These are phyloP conservation scores for Elsinoe fawcettii DNA, from an alignment of 2,329 filamentous ascomycete genomes.

Conservation along the genomic window DNA sequence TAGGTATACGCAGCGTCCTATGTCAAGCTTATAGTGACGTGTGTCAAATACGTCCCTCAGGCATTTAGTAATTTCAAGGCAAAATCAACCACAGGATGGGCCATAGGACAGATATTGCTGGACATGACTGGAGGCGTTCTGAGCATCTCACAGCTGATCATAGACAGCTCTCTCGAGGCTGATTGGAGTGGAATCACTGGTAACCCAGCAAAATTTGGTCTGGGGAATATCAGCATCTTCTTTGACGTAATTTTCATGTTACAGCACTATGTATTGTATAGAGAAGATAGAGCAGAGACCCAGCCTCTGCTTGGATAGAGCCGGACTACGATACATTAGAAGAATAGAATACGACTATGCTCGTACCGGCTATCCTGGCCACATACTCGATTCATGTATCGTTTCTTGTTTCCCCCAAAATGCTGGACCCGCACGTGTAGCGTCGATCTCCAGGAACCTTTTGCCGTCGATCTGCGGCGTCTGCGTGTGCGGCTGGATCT, in stretches of 20 bases:
- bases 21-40: conserved; percentile 78
- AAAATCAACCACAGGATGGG: conserved; percentile 77
- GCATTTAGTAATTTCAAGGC: conserved; percentile 75
- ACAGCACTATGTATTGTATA: conserved; percentile 83
- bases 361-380: background rate
- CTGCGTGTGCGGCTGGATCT: background rate
- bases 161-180: conserved; percentile 75
- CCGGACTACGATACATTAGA: background rate
- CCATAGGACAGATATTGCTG: conserved; percentile 57
- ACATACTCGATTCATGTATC: background rate
- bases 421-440: background rate
- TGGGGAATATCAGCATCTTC: conserved; percentile 76
- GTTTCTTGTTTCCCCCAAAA: background rate
- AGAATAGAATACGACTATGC: background rate
- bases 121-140: conserved; percentile 76
- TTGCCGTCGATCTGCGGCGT: background rate
- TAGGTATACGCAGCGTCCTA: conserved; percentile 66
- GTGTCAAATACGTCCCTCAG: conserved; percentile 91
- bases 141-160: conserved; percentile 69
- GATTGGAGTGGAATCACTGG: conserved; percentile 89
- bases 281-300: conserved; percentile 17
- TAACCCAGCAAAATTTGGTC: conserved; percentile 81
- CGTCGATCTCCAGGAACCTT: conserved; percentile 9
- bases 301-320: background rate
- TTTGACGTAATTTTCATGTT: conserved; percentile 81